Evolutionary conservation across 1,139 yeast genomes (phyloP).

Genomic region (Suhomyces bolitotheri): DNA sequence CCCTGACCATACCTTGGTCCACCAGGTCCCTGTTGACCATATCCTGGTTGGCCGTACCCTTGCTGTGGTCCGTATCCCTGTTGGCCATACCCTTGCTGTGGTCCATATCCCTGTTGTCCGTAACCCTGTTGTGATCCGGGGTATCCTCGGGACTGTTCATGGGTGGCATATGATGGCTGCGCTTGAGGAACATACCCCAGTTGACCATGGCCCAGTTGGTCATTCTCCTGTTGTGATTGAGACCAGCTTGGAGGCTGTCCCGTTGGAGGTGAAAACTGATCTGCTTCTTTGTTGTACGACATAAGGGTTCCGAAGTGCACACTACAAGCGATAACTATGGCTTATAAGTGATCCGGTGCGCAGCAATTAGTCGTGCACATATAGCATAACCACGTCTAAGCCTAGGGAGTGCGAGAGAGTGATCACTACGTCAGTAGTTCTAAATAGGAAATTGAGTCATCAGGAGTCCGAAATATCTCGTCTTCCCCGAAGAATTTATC

Average conservation of each 20-base stretch:
- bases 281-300: conserved; percentile 6
- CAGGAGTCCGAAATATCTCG: too few relatives aligned
- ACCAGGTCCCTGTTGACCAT: conserved; percentile 26
- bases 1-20: conserved; percentile 15
- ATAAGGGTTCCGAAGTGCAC: too few relatives aligned
- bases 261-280: conserved; percentile 39
- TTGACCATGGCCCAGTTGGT: conserved; percentile 16
- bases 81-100: conserved; percentile 22
- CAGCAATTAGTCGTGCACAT: too few relatives aligned
- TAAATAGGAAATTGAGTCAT: too few relatives aligned
- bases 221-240: conserved; percentile 13
- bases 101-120: conserved; percentile 22
- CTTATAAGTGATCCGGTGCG: too few relatives aligned
- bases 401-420: too few relatives aligned
- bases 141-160: conserved; percentile 35
- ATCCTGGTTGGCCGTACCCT: conserved; percentile 7
- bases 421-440: too few relatives aligned
- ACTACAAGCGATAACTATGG: too few relatives aligned
- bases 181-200: conserved; percentile 35
- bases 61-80: conserved; percentile 23
- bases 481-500: too few relatives aligned
- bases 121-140: conserved; percentile 38
- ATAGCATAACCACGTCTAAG: too few relatives aligned
- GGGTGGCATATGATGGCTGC: conserved; percentile 35
- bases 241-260: conserved; percentile 52